Evolutionary conservation across 2,329 filamentous ascomycete species (phyloP).

Genomic region (Incumbomyces delicatus): DNA sequence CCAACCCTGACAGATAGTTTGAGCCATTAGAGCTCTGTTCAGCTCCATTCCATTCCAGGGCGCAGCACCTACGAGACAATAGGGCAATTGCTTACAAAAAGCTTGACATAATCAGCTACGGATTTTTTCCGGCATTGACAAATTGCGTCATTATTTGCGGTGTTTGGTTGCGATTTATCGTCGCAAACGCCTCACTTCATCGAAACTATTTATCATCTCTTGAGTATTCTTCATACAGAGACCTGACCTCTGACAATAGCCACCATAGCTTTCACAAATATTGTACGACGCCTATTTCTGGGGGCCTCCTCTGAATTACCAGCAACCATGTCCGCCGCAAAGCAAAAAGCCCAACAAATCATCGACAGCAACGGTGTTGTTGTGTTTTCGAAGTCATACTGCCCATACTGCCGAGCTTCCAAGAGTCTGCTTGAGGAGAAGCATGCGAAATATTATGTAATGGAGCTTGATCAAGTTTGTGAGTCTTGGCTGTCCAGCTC

Average conservation of each 20-base stretch:
- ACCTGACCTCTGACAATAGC: background rate
- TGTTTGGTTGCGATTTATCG: too few relatives aligned
- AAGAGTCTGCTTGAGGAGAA: constrained; percentile 64
- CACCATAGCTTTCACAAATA: constrained; percentile 49
- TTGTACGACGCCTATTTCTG: constrained; percentile 52
- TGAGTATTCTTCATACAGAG: background rate
- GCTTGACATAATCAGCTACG: too few relatives aligned
- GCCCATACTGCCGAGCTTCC: constrained; percentile 76
- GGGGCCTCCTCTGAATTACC: constrained; percentile 44
- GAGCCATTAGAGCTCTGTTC: too few relatives aligned
- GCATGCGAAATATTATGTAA: constrained; percentile 60
- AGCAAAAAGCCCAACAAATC: constrained; percentile 71
- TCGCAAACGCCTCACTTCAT: too few relatives aligned
- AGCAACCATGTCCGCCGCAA: constrained; percentile 70
- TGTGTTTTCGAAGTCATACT: constrained; percentile 95
- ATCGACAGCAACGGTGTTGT: constrained; percentile 86
- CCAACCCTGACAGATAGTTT: too few relatives aligned
- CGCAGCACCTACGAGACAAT: too few relatives aligned
- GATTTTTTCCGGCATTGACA: too few relatives aligned
- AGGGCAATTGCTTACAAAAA: too few relatives aligned
- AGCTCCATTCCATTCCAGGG: too few relatives aligned
- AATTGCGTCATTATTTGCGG: too few relatives aligned
- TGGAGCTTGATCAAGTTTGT: constrained; percentile 83
- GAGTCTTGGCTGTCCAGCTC: constrained; percentile 30
- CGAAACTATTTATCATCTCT: background rate